Conservation (phyloP, 305 asterid species). For the Fraxinus dipetala region DNA sequence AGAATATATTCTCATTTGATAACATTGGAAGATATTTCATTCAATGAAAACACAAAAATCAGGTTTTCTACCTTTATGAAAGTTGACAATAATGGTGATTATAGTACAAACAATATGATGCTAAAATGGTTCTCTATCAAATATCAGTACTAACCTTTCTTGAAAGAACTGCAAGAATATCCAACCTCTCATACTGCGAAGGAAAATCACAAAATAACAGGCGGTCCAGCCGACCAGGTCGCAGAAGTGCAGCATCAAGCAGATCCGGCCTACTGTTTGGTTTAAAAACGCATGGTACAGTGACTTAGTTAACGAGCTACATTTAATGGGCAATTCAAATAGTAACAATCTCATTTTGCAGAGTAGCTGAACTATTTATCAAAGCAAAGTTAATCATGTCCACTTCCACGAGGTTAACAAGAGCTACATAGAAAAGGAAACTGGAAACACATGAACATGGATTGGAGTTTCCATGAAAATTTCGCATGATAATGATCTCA, state of each 20-base stretch:
- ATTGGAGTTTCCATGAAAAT: not conserved
- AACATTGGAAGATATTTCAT: not conserved
- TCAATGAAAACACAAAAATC: not conserved
- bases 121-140: not conserved
- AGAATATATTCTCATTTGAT: not conserved
- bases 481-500: not conserved
- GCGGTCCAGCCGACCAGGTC: constrained; percentile 93
- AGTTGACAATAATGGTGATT: not conserved
- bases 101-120: not conserved
- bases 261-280: constrained; percentile 80
- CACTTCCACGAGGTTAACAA: not conserved
- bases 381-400: not conserved
- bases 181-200: constrained; percentile 68
- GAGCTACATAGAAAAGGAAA: not conserved
- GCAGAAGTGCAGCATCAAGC: constrained; percentile 97
- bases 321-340: not conserved
- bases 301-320: not conserved
- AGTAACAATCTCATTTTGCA: not conserved
- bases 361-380: not conserved
- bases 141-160: constrained; percentile 52
- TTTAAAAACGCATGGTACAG: constrained; percentile 19
- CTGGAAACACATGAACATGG: not conserved
- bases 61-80: not conserved
- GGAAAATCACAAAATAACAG: constrained; percentile 96
- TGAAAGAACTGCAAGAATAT: constrained; percentile 78